Base-by-base conservation (phyloP, 441 rosid species). In the Sinapis alba region DNA sequence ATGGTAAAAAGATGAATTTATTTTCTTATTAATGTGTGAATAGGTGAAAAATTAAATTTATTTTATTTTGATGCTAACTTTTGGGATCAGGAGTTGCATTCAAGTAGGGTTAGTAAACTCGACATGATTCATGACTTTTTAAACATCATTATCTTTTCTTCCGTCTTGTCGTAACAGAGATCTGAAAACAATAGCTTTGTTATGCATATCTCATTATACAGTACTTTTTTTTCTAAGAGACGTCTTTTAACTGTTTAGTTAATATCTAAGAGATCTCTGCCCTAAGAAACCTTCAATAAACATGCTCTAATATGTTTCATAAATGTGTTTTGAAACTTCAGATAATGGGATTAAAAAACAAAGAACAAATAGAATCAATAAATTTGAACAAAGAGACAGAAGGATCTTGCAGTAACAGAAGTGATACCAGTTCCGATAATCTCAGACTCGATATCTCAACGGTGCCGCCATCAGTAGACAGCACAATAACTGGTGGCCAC, bases 331-430 rank as follows among this genome's bases (percentile, higher is more conserved):
- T 62, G 15, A 21, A 19, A 18, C 9, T 10, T 82, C 89, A 95
- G 99, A 86, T 95, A 73, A 24, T 88, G 97, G 86, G 92, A 73
- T 83, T 95, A 79, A 95, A 91, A 83, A 84, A 67, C 80, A 88
- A 87, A 83, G 99, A 91, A 56, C 88, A 93, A 36, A 84, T 91
- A 3, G 97, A 93, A 54, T 88, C 95, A 13, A 93, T 93, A 65
- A 95, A 95, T 76, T 88, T 93, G 61, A 95, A 93, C 80, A 95
- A 93, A 83, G 99, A 95, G 80, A 95, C 98, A 0, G 98, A 95
- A 68, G 98, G 98, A 11, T 95, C 95, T 3, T 84, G 97, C 82
- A 93, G 97, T 76, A 93, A 89, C 79, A 84, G 93, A 86, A 95
- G 98, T 41, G 99, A 95, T 50, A 92, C 86, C 84, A 92, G 98